phyloP scores from a whole-genome alignment of 2,329 filamentous ascomycete species.

The Drechslerella dactyloides region DNA sequence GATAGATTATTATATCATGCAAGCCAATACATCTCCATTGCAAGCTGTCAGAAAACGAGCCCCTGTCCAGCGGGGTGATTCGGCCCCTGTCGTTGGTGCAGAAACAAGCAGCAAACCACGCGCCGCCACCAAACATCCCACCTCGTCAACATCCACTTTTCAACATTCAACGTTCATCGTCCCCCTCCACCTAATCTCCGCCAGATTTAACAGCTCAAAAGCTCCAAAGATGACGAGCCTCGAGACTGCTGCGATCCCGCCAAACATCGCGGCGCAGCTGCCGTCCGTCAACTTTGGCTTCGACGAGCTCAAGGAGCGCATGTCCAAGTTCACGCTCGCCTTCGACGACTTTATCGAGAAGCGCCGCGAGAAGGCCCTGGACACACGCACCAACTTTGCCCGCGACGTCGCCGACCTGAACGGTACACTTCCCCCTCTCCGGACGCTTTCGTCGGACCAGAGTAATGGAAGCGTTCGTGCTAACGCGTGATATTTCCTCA shows the following conservation, averaged over 20 bases:
- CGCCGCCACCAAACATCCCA: constrained; percentile 13
- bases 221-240: constrained; percentile 36
- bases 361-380: constrained; percentile 83
- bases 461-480: too few species aligned
- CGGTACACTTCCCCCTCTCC: constrained; percentile 65
- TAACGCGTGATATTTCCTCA: constrained; percentile 10
- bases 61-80: not conserved
- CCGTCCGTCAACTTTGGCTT: constrained; percentile 95
- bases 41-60: not conserved
- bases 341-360: constrained; percentile 96
- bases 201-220: not conserved
- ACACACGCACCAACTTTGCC: constrained; percentile 92
- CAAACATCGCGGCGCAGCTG: constrained; percentile 72
- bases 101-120: constrained; percentile 25
- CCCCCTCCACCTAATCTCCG: not conserved
- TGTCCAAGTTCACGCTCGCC: constrained; percentile 86
- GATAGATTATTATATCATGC: not conserved
- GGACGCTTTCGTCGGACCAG: not conserved
- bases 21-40: not conserved
- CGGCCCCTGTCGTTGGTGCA: constrained; percentile 27
- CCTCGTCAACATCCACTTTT: not conserved
- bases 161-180: not conserved
- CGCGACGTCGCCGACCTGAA: constrained; percentile 88
- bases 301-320: constrained; percentile 90
- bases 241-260: constrained; percentile 43